phyloP scores from a whole-genome alignment of 805 yeast genomes.

The Pichia nanzhaoensis region DNA sequence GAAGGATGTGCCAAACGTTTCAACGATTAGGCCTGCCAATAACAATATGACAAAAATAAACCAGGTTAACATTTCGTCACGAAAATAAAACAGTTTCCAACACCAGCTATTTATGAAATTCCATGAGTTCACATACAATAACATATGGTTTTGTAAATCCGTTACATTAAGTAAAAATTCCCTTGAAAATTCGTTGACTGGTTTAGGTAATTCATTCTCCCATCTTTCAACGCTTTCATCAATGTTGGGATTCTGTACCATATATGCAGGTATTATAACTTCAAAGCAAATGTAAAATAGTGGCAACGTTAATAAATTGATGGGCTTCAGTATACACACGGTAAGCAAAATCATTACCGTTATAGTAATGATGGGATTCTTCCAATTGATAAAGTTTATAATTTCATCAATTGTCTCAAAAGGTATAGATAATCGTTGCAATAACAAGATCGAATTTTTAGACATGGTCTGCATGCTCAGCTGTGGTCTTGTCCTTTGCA shows the following conservation, averaged over 20 bases:
- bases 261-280: slow-evolving; percentile 63
- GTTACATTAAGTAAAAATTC: slow-evolving; percentile 75
- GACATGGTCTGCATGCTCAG: slow-evolving; percentile 66
- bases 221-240: slow-evolving; percentile 39
- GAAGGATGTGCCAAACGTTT: slow-evolving; percentile 26
- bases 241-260: slow-evolving; percentile 50
- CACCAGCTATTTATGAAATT: slow-evolving; percentile 48
- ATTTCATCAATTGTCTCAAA: slow-evolving; percentile 56
- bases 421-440: slow-evolving; percentile 54
- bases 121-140: slow-evolving; percentile 53
- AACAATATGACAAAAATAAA: slow-evolving; percentile 37
- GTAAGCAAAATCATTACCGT: slow-evolving; percentile 38
- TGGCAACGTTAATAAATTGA: slow-evolving; percentile 48
- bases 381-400: slow-evolving; percentile 56
- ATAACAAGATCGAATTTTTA: slow-evolving; percentile 54
- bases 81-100: slow-evolving; percentile 54
- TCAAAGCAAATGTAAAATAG: slow-evolving; percentile 44
- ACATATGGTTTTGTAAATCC: slow-evolving; percentile 78
- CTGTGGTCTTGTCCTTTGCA: slow-evolving; percentile 60
- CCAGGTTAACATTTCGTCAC: slow-evolving; percentile 53
- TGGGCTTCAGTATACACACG: slow-evolving; percentile 51
- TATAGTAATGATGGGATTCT: slow-evolving; percentile 52
- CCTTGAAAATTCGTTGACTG: slow-evolving; percentile 70
- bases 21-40: slow-evolving; percentile 11
- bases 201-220: slow-evolving; percentile 49